Percentiles rank a stretch among this genome's conserved stretches.
Conservation (phyloP, 2,329 filamentous ascomycete species). For the Aspergillus viridinutans region DNA sequence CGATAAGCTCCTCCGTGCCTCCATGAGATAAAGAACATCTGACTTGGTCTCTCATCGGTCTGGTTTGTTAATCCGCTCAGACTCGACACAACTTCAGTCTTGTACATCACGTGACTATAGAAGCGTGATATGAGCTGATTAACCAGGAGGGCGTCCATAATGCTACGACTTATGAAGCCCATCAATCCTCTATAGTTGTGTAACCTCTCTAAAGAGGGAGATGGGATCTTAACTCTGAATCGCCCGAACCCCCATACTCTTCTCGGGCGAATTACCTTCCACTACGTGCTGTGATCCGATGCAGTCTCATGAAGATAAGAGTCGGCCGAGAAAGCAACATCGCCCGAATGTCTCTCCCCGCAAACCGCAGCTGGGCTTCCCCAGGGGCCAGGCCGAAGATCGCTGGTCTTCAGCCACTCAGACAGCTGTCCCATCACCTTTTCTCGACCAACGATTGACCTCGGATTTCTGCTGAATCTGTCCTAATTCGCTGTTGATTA, state of each 20-base stretch:
- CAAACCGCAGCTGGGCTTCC: not conserved
- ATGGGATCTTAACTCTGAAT: too few relatives aligned
- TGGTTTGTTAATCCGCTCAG: not conserved
- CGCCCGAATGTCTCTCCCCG: not conserved
- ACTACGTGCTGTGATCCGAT: not conserved
- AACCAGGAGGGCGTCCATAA: not conserved
- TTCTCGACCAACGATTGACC: constrained; percentile 5
- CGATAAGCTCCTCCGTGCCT: not conserved
- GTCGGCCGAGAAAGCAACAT: not conserved
- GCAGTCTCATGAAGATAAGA: not conserved
- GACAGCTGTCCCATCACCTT: not conserved
- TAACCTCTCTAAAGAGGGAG: too few relatives aligned
- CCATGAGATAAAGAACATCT: not conserved
- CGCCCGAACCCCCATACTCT: too few relatives aligned
- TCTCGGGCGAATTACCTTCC: not conserved
- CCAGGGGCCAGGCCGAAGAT: not conserved
- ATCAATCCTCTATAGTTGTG: too few relatives aligned
- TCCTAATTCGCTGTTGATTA: constrained; percentile 16
- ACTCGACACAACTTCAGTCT: not conserved
- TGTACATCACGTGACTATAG: not conserved
- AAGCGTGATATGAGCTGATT: too few relatives aligned
- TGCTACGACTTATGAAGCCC: not conserved
- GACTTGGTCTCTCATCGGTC: not conserved
- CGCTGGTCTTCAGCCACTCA: not conserved
- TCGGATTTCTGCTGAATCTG: constrained; percentile 6